A percentile compares a stretch with the other conserved stretches of the same genome.
Evolutionary conservation across 495 filamentous ascomycete species (phyloP).

Genomic region (Elasticomyces elasticus): DNA sequence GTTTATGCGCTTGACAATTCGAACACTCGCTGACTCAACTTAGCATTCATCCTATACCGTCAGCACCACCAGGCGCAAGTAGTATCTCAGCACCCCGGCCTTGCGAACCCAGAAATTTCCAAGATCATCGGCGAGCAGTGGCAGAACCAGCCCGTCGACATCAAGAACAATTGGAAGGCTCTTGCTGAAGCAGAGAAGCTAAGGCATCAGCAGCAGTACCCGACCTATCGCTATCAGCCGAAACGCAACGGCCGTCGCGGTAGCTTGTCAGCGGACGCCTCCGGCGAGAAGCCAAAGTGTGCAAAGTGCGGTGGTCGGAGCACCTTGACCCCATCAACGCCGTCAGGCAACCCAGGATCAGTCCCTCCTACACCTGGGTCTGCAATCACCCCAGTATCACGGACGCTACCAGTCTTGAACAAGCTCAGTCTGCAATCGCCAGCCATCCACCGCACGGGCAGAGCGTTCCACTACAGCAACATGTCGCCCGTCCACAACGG

Average conservation of each 20-base stretch:
- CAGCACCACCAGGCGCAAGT: conserved; percentile 83
- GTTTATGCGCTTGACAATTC: no score
- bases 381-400: conserved; percentile 25
- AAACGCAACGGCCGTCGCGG: conserved; percentile 50
- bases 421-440: conserved; percentile 32
- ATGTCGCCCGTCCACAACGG: conserved; percentile 15
- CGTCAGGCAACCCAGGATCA: conserved; percentile 19
- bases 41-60: conserved; percentile 96
- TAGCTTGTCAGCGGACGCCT: conserved; percentile 10
- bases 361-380: conserved; percentile 29
- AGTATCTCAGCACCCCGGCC: conserved; percentile 70
- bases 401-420: conserved; percentile 35
- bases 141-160: conserved; percentile 61
- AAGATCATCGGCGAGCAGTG: conserved; percentile 96
- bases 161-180: conserved; percentile 77
- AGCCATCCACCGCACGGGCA: neutral
- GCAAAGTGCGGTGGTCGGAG: conserved; percentile 53
- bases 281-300: conserved; percentile 40
- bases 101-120: conserved; percentile 94
- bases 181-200: conserved; percentile 92
- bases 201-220: conserved; percentile 82
- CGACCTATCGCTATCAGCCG: conserved; percentile 89
- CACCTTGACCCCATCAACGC: conserved; percentile 39
- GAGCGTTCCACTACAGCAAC: conserved; percentile 1
- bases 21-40: conserved; percentile 16